These are phyloP conservation scores for Canariomyces notabilis DNA, from an alignment of 2,329 filamentous ascomycete genomes.

Conservation along the genomic window DNA sequence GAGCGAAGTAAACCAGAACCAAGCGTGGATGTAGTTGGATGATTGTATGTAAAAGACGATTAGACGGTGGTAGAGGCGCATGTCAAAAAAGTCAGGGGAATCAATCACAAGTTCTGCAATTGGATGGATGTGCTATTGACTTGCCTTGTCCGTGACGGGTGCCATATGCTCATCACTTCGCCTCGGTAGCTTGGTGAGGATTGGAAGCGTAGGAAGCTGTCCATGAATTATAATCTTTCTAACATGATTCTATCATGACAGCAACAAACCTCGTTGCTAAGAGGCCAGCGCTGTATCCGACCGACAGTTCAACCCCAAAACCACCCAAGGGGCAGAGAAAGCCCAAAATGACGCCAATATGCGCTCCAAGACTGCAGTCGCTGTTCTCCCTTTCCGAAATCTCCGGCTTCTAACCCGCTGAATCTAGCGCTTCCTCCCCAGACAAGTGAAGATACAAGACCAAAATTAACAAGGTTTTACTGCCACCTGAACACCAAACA, in stretches of 20 bases:
- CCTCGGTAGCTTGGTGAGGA: background rate
- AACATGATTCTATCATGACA: slow-evolving; percentile 9
- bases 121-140: too few species aligned
- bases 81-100: too few species aligned
- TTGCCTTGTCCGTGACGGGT: too few species aligned
- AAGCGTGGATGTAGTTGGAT: background rate
- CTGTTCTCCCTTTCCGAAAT: background rate
- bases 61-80: too few species aligned
- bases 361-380: slow-evolving; percentile 4
- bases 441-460: slow-evolving; percentile 5
- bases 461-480: slow-evolving; percentile 7
- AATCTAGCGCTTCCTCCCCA: slow-evolving; percentile 5
- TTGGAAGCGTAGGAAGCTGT: background rate
- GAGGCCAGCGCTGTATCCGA: background rate
- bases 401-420: slow-evolving; percentile 1
- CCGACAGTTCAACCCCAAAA: background rate
- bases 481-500: background rate
- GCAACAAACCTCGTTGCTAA: slow-evolving; percentile 1
- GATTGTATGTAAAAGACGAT: background rate
- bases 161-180: too few species aligned
- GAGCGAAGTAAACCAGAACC: slow-evolving; percentile 9
- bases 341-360: background rate
- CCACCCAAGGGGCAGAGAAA: background rate
- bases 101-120: too few species aligned
- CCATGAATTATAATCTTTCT: slow-evolving; percentile 6